phyloP scores from a whole-genome alignment of 2,329 filamentous ascomycete species.

The Fusarium albosuccineum region DNA sequence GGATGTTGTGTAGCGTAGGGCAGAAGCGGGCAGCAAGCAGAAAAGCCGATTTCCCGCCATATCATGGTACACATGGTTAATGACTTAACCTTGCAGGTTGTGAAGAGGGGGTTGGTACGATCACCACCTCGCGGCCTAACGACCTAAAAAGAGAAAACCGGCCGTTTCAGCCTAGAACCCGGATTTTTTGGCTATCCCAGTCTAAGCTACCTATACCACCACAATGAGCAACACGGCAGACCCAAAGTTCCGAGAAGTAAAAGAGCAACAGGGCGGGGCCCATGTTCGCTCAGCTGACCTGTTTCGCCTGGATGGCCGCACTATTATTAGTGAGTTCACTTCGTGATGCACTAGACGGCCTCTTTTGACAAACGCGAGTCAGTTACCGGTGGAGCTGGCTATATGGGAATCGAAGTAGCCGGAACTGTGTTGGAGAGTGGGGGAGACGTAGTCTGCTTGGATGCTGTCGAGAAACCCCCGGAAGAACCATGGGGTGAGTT shows the following conservation, averaged over 20 bases:
- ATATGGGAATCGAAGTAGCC: conserved; percentile 7
- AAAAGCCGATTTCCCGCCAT: no score
- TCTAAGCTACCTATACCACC: not conserved
- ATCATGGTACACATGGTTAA: no score
- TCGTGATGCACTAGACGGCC: not conserved
- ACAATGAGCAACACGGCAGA: conserved; percentile 10
- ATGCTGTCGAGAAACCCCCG: conserved; percentile 38
- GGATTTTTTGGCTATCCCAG: not conserved
- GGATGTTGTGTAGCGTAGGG: no score
- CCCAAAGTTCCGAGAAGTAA: conserved; percentile 15
- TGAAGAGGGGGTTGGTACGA: not conserved
- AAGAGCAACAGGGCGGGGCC: conserved; percentile 5
- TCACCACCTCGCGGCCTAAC: not conserved
- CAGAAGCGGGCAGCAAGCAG: no score
- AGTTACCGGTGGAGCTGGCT: conserved; percentile 21
- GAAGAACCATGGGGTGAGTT: conserved; percentile 37
- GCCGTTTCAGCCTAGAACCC: not conserved
- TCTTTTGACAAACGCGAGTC: not conserved
- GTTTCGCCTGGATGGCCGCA: conserved; percentile 11
- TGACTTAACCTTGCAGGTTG: not conserved
- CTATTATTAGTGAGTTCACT: conserved; percentile 2
- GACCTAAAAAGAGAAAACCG: not conserved
- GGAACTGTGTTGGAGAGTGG: conserved; percentile 48
- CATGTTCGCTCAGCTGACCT: not conserved
- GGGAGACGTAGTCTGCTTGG: conserved; percentile 51